Conservation (phyloP, 2,329 filamentous ascomycete genomes). For the Colletotrichum sp. region DNA sequence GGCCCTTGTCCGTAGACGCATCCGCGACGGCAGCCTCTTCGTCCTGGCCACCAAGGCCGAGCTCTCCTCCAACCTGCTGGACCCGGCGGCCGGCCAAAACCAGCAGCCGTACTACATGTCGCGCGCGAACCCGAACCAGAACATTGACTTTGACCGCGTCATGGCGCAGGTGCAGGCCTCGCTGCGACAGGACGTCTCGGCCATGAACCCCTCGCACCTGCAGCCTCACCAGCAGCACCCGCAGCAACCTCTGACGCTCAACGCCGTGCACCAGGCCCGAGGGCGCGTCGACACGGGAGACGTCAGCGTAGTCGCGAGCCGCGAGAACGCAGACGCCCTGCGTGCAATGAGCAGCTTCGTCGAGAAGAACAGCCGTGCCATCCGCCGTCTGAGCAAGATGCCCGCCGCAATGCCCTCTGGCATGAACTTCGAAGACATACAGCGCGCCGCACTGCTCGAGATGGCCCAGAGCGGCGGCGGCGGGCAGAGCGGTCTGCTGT, state of each 20-base stretch:
- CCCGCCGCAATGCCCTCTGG: constrained; percentile 27
- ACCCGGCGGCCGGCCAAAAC: constrained; percentile 25
- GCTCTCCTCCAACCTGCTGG: constrained; percentile 30
- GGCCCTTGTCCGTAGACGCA: constrained; percentile 52
- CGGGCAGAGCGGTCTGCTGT: not conserved
- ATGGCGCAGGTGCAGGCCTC: constrained; percentile 46
- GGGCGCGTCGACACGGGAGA: constrained; percentile 34
- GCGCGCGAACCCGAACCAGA: constrained; percentile 30
- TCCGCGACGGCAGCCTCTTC: constrained; percentile 58
- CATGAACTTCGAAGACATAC: constrained; percentile 34
- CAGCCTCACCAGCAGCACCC: constrained; percentile 26
- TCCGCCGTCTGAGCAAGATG: constrained; percentile 46
- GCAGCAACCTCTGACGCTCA: constrained; percentile 38
- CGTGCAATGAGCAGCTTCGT: constrained; percentile 51
- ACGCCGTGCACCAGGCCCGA: constrained; percentile 45
- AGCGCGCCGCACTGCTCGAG: constrained; percentile 28
- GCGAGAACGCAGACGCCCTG: constrained; percentile 46
- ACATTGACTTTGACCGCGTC: constrained; percentile 50
- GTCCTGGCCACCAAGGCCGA: constrained; percentile 45
- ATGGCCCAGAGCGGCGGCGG: not conserved
- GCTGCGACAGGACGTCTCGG: constrained; percentile 25
- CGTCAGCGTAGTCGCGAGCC: constrained; percentile 42
- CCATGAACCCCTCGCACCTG: constrained; percentile 7
- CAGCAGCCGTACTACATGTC: constrained; percentile 30
- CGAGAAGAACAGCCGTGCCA: constrained; percentile 46